Conservation (phyloP, 345 rosid genomes). For the Heritiera fomes region DNA sequence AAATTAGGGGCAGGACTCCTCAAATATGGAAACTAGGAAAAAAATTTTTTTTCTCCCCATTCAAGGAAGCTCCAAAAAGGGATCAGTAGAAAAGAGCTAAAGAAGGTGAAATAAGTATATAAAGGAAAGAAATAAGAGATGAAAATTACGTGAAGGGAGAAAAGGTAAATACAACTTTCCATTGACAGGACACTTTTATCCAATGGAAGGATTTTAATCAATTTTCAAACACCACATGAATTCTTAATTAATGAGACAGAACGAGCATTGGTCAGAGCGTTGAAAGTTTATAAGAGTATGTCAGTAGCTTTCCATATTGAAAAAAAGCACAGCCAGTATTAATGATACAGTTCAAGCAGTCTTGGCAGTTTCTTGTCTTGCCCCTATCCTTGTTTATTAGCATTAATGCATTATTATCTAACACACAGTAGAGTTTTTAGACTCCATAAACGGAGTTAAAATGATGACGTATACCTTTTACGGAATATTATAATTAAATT, state of each 20-base stretch:
- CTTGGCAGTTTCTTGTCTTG: constrained; percentile 17
- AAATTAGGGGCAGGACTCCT: background rate
- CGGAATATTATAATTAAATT: background rate
- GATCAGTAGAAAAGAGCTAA: constrained; percentile 2
- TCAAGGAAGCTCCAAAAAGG: constrained; percentile 5
- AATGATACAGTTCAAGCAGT: constrained; percentile 18
- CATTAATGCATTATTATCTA: too few species aligned
- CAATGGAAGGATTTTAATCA: background rate
- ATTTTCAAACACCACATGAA: constrained; percentile 22
- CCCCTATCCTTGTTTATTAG: background rate
- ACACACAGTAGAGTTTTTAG: too few species aligned
- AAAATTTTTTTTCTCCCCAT: background rate
- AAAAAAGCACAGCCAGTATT: constrained; percentile 16
- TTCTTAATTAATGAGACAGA: constrained; percentile 29
- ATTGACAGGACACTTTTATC: background rate
- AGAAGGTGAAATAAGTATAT: background rate
- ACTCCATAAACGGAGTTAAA: too few species aligned
- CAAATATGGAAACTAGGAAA: constrained; percentile 14
- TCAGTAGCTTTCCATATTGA: constrained; percentile 29
- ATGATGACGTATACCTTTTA: too few species aligned
- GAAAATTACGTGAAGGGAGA: background rate
- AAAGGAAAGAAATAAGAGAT: constrained; percentile 15
- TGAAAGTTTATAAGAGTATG: constrained; percentile 13
- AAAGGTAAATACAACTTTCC: background rate
- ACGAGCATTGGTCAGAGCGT: background rate